Evolutionary conservation across 2,329 filamentous ascomycete genomes (phyloP), one percentile per base, ranked within the genome.

Genomic region (Xylaria sp.): DNA sequence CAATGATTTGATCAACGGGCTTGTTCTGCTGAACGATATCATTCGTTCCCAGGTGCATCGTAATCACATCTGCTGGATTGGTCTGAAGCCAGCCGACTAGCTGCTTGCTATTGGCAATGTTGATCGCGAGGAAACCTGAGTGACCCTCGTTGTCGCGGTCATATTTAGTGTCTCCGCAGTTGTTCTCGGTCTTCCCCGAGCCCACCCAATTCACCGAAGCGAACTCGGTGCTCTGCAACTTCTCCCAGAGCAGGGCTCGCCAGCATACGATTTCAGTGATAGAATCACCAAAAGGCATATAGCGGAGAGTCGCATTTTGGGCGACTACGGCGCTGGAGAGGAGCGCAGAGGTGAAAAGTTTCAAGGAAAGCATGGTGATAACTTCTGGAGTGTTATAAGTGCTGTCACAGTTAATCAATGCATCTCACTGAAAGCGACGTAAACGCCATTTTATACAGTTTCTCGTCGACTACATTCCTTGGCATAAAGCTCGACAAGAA

Each of bases 1-100:
- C 74, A 28, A 83, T 78, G 63, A 83, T 82, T 48, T 82, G 78
- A 39, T 70, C 66, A 0, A 76, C 73, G 2, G 75, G 72, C 76
- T 80, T 81, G 70, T 78, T 80, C 73, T 82, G 78, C 75, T 81
- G 80, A 59, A 81, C 80, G 66, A 80, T 80, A 60, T 83, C 82
- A 69, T 84, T 83, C 51, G 82, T 84, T 20, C 82, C 82, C 1
- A 84, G 70, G 72, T 84, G 82, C 81, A 84, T 83, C 10, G 80
- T 83, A 64, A 84, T 80, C 31, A 84, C 79, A 70, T 84, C 81
- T 1, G 82, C 81, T 0, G 81, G 80, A 69, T 82, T 84, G 15
- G 43, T 72, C 74, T 80, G 72, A 54, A 84, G 76, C 82, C 82
- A 84, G 28, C 80, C 81, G 51, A 80, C 80, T 23, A 84, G 75